Base-by-base conservation (phyloP, 2,329 filamentous ascomycete species). In the Penicillium italicum region DNA sequence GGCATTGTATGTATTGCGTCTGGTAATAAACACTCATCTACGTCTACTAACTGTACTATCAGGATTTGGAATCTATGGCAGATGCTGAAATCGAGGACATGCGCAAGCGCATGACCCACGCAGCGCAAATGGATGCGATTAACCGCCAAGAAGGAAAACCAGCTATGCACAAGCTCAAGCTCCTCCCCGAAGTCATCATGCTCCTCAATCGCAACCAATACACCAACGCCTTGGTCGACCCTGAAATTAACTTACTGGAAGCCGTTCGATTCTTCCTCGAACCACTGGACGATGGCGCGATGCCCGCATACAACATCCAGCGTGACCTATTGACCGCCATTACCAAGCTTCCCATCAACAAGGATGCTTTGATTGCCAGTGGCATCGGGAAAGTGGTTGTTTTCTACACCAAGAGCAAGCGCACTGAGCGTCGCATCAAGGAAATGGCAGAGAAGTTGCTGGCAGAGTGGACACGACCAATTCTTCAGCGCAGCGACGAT, bases 231-330 rank as follows among this genome's bases (percentile, higher is more conserved):
- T 86, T 97, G 47, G 85, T 97, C 38, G 93, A 97, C 64, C 93
- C 93, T 0, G 94, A 99, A 69, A 95, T 89, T 69, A 97, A 97
- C 77, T 88, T 99, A 60, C 79, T 99, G 37, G 91, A 96, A 74
- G 90, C 92, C 14, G 91, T 99, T 68, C 91, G 93, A 70, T 97
- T 96, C 82, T 97, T 97, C 81, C 83, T 99, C 22, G 94, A 99
- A 72, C 94, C 94, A 0, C 82, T 97, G 43, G 91, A 93, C 66
- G 93, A 97, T 70, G 94, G 93, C 55, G 93, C 90, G 58, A 82
- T 99, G 47, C 94, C 94, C 0, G 93, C 94, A 30, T 99, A 97
- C 77, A 94, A 94, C 71, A 97, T 99, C 63, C 94, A 99, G 77
- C 90, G 92, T 59, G 92, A 97, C 71, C 84, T 99, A 41, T 94